Evolutionary conservation across 495 filamentous ascomycete genomes (phyloP).

Genomic region (Recurvomyces mirabilis): DNA sequence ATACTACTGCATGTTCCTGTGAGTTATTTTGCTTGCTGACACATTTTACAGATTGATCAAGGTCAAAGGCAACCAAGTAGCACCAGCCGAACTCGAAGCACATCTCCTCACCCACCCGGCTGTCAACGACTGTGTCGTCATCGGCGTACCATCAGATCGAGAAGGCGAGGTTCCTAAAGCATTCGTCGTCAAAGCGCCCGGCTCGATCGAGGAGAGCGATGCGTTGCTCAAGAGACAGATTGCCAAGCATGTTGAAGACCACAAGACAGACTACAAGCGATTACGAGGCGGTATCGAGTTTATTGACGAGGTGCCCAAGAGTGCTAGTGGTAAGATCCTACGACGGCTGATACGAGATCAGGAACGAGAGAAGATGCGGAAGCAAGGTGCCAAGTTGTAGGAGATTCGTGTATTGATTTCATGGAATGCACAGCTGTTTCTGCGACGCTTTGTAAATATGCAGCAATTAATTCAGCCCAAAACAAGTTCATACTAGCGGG

Average conservation of each 20-base stretch:
- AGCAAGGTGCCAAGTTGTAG: constrained; percentile 48
- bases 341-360: constrained; percentile 67
- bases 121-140: constrained; percentile 76
- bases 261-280: constrained; percentile 85
- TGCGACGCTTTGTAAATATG: no score
- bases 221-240: constrained; percentile 51
- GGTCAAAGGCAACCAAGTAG: constrained; percentile 72
- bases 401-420: neutral
- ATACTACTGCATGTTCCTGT: neutral
- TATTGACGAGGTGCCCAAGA: constrained; percentile 68
- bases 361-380: constrained; percentile 58
- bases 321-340: constrained; percentile 86
- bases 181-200: constrained; percentile 63
- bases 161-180: constrained; percentile 82
- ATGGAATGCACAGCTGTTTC: no score
- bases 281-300: constrained; percentile 77
- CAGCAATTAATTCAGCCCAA: no score
- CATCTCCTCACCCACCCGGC: constrained; percentile 72
- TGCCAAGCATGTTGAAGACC: constrained; percentile 62
- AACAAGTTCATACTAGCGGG: no score
- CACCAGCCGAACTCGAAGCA: constrained; percentile 82
- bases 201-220: constrained; percentile 49
- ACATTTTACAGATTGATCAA: constrained; percentile 55
- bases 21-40: neutral
- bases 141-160: constrained; percentile 61